A percentile compares a stretch with the other conserved stretches of the same genome.
Evolutionary conservation across 2,329 filamentous ascomycete genomes (phyloP).

Genomic region (Aspergillus awamori): DNA sequence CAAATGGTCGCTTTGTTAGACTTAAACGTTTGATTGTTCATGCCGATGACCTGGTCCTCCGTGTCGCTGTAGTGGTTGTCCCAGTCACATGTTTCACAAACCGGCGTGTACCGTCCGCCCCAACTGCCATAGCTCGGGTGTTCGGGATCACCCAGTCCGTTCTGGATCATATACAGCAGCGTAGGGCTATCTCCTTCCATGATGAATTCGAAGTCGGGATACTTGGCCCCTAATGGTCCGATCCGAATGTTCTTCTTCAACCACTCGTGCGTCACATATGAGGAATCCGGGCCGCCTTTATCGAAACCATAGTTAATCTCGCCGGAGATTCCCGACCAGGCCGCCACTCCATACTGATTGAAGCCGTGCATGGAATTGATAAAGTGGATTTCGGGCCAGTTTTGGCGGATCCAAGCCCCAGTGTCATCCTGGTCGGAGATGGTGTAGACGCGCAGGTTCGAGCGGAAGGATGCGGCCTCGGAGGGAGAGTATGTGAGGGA

Average conservation of each 20-base stretch:
- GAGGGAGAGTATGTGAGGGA: conserved; percentile 16
- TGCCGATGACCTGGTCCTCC: conserved; percentile 38
- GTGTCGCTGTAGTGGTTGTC: conserved; percentile 36
- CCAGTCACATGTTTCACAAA: conserved; percentile 18
- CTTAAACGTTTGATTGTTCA: conserved; percentile 34
- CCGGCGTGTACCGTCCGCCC: conserved; percentile 45
- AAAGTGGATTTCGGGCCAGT: conserved; percentile 59
- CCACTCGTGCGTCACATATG: conserved; percentile 55
- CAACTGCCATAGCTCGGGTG: conserved; percentile 47
- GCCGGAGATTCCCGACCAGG: conserved; percentile 61
- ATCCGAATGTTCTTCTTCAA: conserved; percentile 58
- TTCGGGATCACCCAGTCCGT: conserved; percentile 44
- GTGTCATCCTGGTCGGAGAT: conserved; percentile 65
- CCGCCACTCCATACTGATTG: conserved; percentile 57
- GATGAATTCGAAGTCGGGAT: conserved; percentile 55
- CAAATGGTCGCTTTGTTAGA: conserved; percentile 55
- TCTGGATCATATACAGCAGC: conserved; percentile 47
- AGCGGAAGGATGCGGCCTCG: conserved; percentile 41
- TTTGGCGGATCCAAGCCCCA: conserved; percentile 58
- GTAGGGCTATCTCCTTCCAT: conserved; percentile 55
- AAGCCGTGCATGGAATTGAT: conserved; percentile 60
- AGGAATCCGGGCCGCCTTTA: conserved; percentile 52
- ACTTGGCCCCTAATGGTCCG: conserved; percentile 50
- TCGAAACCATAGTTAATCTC: conserved; percentile 53
- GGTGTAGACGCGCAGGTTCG: conserved; percentile 55